Evolutionary conservation across 1,139 yeast species (phyloP).

Genomic region (Blastobotrys serpentis): DNA sequence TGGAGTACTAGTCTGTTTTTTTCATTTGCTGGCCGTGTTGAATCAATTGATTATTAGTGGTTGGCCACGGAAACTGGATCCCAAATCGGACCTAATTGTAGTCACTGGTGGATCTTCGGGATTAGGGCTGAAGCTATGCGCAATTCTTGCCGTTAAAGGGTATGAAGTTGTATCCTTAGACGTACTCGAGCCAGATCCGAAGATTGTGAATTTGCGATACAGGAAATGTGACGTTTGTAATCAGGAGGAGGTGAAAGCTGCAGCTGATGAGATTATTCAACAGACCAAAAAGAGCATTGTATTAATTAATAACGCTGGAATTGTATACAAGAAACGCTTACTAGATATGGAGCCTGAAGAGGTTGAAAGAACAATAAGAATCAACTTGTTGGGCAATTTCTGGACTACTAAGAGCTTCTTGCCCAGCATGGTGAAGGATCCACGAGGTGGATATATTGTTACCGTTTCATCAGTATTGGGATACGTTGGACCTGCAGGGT

Average conservation of each 20-base stretch:
- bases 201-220: conserved; percentile 37
- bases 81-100: conserved; percentile 41
- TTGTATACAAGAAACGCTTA: conserved; percentile 50
- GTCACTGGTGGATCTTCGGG: conserved; percentile 70
- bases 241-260: conserved; percentile 36
- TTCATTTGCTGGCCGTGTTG: conserved; percentile 17
- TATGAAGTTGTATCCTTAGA: conserved; percentile 52
- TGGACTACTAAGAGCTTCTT: conserved; percentile 49
- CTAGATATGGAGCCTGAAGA: conserved; percentile 38
- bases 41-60: conserved; percentile 23
- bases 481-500: conserved; percentile 63
- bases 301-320: conserved; percentile 74
- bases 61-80: conserved; percentile 24
- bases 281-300: conserved; percentile 45
- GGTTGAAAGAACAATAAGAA: conserved; percentile 43
- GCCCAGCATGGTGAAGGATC: conserved; percentile 30
- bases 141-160: conserved; percentile 37
- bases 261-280: conserved; percentile 37
- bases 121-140: conserved; percentile 51
- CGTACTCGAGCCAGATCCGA: conserved; percentile 38
- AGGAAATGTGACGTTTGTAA: conserved; percentile 53
- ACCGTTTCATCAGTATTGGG: conserved; percentile 65
- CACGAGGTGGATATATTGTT: conserved; percentile 51
- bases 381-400: conserved; percentile 59
- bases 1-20: conserved; percentile 19